Evolutionary conservation across 352 stramenopile species (phyloP), one percentile per base, ranked within the genome.

Genomic region (Pythium chondricola): DNA sequence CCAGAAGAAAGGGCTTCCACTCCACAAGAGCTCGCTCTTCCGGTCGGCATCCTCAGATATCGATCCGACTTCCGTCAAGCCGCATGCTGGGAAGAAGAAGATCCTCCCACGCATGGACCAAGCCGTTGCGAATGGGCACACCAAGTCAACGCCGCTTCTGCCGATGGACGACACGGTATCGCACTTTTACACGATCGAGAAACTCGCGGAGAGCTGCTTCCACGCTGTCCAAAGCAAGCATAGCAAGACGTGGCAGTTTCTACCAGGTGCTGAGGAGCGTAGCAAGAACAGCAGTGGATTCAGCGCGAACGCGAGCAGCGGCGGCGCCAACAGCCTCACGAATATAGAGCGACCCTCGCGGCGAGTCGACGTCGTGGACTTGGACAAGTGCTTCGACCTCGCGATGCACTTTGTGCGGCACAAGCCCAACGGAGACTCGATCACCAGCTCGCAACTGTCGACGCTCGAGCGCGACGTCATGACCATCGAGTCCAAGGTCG

Each of bases 121-220:
- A 9, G 9, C 17, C 10, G 31, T 7, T 4, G 40, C 43, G 25
- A 22, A 4, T 8, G 43, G 22, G 11, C 24, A n/a, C 16, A 41
- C 29, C 35, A 65, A 18, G 9, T 18, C 33, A 7, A 20, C 17
- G 5, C 33, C 33, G n/a, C 8, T 13, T 20, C 9, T 8, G 32
- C 4, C 16, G 4, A 11, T 14, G 1, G 51, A 72, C 2, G 65
- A 66, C 21, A 27, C 63, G 2, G 64, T 84, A 16, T 83, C 71
- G 24, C 81, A 86, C 48, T 84, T 90, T 38, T 92, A 92, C 62
- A 84, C 81, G 20, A 63, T 90, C 20, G 78, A 90, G 50, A 83
- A 75, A 30, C 69, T 89, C 55, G 61, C 73, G 1, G 73, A 81
- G 33, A 83, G 65, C 25, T 89, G 74, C 41, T 83, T 80, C 29